phyloP scores from a whole-genome alignment of 768 basidiomycete genomes.

The Tulasnella sp. region DNA sequence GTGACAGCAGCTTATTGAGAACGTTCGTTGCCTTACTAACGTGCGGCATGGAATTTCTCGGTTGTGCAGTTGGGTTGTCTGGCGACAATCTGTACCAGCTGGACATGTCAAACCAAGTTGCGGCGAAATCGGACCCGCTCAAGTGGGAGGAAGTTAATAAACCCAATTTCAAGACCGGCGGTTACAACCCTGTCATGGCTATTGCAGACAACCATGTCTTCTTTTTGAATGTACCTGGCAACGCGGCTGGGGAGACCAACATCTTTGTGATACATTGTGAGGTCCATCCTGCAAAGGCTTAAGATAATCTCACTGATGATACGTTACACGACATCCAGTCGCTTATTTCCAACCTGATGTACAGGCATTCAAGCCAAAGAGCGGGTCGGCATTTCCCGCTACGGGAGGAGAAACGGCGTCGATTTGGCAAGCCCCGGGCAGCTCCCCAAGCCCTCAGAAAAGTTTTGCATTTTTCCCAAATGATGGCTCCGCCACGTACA shows the following conservation, averaged over 20 bases:
- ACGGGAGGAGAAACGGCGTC: slow-evolving; percentile 60
- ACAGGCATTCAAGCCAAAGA: slow-evolving; percentile 46
- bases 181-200: slow-evolving; percentile 67
- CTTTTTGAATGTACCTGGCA: slow-evolving; percentile 65
- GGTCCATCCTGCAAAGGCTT: slow-evolving; percentile 27
- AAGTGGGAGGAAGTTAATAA: slow-evolving; percentile 57
- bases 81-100: slow-evolving; percentile 57
- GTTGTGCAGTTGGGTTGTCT: slow-evolving; percentile 54
- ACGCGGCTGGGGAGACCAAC: slow-evolving; percentile 57
- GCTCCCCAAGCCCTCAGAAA: slow-evolving; percentile 46
- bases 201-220: slow-evolving; percentile 81
- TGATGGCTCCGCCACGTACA: slow-evolving; percentile 62
- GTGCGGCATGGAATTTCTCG: not conserved
- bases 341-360: slow-evolving; percentile 69
- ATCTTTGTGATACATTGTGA: slow-evolving; percentile 86
- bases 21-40: not conserved
- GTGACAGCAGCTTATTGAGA: not conserved
- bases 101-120: slow-evolving; percentile 57
- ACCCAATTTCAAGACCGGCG: slow-evolving; percentile 45
- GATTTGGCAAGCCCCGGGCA: slow-evolving; percentile 36
- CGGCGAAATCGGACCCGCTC: slow-evolving; percentile 47
- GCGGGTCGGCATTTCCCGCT: slow-evolving; percentile 54
- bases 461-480: slow-evolving; percentile 73
- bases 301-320: not conserved
- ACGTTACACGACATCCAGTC: slow-evolving; percentile 36